Base-by-base conservation (phyloP, 306 rosid genomes). In the Coriaria nepalensis region DNA sequence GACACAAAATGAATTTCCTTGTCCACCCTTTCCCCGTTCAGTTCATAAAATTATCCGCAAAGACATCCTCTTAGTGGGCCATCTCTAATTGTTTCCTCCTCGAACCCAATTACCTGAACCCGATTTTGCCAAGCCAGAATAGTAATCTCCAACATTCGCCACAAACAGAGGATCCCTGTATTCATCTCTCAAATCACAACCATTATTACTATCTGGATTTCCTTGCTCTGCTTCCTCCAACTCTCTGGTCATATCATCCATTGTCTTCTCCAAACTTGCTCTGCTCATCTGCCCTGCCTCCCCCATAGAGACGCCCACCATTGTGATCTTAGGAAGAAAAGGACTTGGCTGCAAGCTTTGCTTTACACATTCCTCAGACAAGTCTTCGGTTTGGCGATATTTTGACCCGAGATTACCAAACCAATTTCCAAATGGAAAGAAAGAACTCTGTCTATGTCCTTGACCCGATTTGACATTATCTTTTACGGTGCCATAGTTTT, bases 151-250 rank as follows among this genome's bases (percentile, higher is more conserved):
- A 46, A 90, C 94, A 50, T 90, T 85, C 62, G 93, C 94, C 54
- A 90, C 98, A 65, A 90, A 90, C 9, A 90, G 73, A 40, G 98
- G 98, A 61, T 90, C 96, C 69, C 93, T 73, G 49, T 81, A 92
- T 50, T 81, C 95, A 56, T 65, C 45, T 61, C 48, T 68, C 49
- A 38, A 51, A 52, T 73, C 57, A 50, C n/a, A 47, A 39, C 53
- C 35, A 2, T 13, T 47, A 62, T 60, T 65, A 60, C 45, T 41
- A 50, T 66, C 57, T 34, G 62, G 53, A 56, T 53, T 74, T 57
- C 59, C 83, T n/a, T 65, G 63, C 56, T 78, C 94, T 5, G 82
- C 56, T 64, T 75, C 77, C 77, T 92, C 98, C 71, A 92, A 73
- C 65, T 86, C 93, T 58, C 14, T 70, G 4, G 93, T 82, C 57